These are phyloP conservation scores for Kalmanozyma brasiliensis DNA, from an alignment of 1,284 basidiomycete species.

Conservation along the genomic window DNA sequence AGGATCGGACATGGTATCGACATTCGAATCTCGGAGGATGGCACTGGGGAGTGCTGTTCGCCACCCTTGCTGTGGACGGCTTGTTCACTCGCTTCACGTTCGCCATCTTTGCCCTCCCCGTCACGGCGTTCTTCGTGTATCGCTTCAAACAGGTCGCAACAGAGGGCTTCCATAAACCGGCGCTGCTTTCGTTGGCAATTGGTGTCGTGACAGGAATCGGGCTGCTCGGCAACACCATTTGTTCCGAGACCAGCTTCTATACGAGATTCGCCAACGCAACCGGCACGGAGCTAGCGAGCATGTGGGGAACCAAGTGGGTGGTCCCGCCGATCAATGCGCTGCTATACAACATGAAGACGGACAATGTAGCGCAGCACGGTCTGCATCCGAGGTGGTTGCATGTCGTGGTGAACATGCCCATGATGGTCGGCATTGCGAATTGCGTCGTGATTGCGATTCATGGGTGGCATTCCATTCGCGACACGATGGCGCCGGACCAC, in stretches of 20 bases:
- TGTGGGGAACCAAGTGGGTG: slow-evolving; percentile 10
- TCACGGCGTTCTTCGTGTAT: slow-evolving; percentile 9
- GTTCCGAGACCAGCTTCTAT: slow-evolving; percentile 19
- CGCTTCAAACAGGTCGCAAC: not conserved
- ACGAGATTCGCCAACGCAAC: not conserved
- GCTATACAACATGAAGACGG: slow-evolving; percentile 61
- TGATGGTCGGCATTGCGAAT: slow-evolving; percentile 60
- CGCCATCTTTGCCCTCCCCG: slow-evolving; percentile 55
- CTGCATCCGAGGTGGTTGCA: slow-evolving; percentile 67
- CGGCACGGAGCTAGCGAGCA: slow-evolving; percentile 1
- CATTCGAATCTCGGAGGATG: not conserved
- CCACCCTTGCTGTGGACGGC: slow-evolving; percentile 37
- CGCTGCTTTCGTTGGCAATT: slow-evolving; percentile 4
- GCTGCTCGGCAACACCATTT: not conserved
- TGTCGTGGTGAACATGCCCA: slow-evolving; percentile 62
- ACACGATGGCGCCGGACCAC: not conserved
- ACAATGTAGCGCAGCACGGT: slow-evolving; percentile 66
- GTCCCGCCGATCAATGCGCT: slow-evolving; percentile 65
- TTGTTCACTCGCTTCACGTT: slow-evolving; percentile 65
- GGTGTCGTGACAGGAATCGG: slow-evolving; percentile 2
- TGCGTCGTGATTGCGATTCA: slow-evolving; percentile 11
- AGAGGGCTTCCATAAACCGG: not conserved
- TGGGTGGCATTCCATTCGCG: slow-evolving; percentile 1
- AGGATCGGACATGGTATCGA: slow-evolving; percentile 11
- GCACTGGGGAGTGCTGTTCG: slow-evolving; percentile 13